These are phyloP conservation scores for Tricholoma matsutake DNA, from an alignment of 768 basidiomycete species.

Conservation along the genomic window DNA sequence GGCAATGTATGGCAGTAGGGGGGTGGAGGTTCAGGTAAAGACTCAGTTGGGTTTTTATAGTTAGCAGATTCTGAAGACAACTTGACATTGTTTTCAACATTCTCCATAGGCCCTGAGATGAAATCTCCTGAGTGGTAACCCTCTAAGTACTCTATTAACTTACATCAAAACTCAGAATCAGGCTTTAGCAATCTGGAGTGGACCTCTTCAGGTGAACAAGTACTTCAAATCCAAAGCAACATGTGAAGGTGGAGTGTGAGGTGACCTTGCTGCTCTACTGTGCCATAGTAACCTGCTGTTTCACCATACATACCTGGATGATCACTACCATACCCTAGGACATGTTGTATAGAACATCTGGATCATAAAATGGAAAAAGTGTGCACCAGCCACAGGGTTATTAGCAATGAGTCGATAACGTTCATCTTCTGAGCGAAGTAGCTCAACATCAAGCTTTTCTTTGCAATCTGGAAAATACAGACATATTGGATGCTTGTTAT, in stretches of 20 bases:
- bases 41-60: slow-evolving; percentile 1
- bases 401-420: neutral
- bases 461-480: slow-evolving; percentile 17
- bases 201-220: slow-evolving; percentile 9
- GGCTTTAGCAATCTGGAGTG: slow-evolving; percentile 1
- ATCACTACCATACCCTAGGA: slow-evolving; percentile 12
- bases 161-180: neutral
- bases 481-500: slow-evolving; percentile 29
- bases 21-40: neutral
- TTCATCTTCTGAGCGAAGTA: no score
- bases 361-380: neutral
- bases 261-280: slow-evolving; percentile 29
- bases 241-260: slow-evolving; percentile 27
- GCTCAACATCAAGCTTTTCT: no score
- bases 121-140: neutral
- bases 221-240: slow-evolving; percentile 22
- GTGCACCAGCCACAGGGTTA: neutral
- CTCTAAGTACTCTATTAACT: slow-evolving; percentile 4
- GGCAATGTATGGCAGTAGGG: neutral
- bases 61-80: neutral
- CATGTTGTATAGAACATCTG: neutral
- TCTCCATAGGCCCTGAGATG: neutral
- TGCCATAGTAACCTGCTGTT: slow-evolving; percentile 26
- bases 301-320: slow-evolving; percentile 22
- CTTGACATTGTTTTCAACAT: neutral